Evolutionary conservation across 2,329 filamentous ascomycete genomes (phyloP).

Genomic region (Periconia digitata): DNA sequence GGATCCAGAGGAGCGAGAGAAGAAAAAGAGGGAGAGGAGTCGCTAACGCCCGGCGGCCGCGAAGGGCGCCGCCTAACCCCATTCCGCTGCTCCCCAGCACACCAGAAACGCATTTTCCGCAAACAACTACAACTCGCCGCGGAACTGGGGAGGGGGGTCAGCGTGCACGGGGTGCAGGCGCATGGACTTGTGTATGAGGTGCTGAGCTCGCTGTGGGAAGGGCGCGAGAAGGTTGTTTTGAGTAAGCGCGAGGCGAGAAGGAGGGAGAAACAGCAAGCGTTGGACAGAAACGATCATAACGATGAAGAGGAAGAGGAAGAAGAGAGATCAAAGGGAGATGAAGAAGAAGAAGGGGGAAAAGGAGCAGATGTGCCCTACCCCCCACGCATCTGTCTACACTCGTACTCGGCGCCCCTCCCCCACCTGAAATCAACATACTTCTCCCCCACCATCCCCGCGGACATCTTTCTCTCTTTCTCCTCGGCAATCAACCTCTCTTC

Average conservation of each 20-base stretch:
- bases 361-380: too few relatives aligned
- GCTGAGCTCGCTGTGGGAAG: slow-evolving; percentile 68
- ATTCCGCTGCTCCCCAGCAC: slow-evolving; percentile 66
- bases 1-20: too few relatives aligned
- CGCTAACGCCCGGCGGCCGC: slow-evolving; percentile 67
- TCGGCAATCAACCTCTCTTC: slow-evolving; percentile 73
- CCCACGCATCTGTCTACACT: slow-evolving; percentile 89
- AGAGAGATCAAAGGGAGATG: neutral
- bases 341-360: slow-evolving; percentile 39
- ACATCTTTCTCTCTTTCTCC: slow-evolving; percentile 88
- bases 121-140: slow-evolving; percentile 73
- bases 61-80: slow-evolving; percentile 69
- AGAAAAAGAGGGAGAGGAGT: slow-evolving; percentile 47
- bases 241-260: slow-evolving; percentile 59
- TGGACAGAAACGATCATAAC: slow-evolving; percentile 13
- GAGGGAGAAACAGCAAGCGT: slow-evolving; percentile 29
- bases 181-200: slow-evolving; percentile 71
- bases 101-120: slow-evolving; percentile 67
- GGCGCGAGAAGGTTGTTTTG: slow-evolving; percentile 63
- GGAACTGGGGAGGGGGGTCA: slow-evolving; percentile 65
- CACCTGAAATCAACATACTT: slow-evolving; percentile 73
- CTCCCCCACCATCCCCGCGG: slow-evolving; percentile 69
- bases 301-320: slow-evolving; percentile 4
- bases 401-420: slow-evolving; percentile 79
- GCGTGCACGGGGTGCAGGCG: slow-evolving; percentile 73